phyloP scores from a whole-genome alignment of 75 land plant species.

The Pinus tabuliformis region DNA sequence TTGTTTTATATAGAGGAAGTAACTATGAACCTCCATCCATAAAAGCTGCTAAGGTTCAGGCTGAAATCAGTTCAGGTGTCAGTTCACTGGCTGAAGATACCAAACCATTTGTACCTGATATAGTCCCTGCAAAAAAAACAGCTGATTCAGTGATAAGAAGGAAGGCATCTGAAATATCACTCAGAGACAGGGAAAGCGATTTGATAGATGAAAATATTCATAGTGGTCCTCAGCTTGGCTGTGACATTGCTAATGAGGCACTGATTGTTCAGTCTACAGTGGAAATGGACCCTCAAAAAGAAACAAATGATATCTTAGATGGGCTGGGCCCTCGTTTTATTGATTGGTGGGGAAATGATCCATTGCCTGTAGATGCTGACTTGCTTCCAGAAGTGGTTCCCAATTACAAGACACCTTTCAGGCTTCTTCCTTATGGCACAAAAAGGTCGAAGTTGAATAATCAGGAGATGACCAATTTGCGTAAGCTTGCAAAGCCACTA shows the following conservation, averaged over 20 bases:
- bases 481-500: slow-evolving; percentile 71
- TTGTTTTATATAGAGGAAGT: slow-evolving; percentile 59
- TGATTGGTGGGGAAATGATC: slow-evolving; percentile 88
- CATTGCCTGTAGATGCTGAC: slow-evolving; percentile 95
- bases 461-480: slow-evolving; percentile 75
- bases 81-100: slow-evolving; percentile 10
- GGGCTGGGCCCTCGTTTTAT: slow-evolving; percentile 89
- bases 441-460: slow-evolving; percentile 55
- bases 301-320: slow-evolving; percentile 60
- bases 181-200: neutral
- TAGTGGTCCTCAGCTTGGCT: neutral
- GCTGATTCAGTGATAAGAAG: neutral
- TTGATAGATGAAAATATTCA: slow-evolving; percentile 1
- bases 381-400: slow-evolving; percentile 60
- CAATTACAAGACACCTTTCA: slow-evolving; percentile 76
- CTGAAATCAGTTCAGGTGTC: slow-evolving; percentile 1
- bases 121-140: slow-evolving; percentile 17
- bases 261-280: neutral
- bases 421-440: slow-evolving; percentile 89
- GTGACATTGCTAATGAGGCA: slow-evolving; percentile 4
- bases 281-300: slow-evolving; percentile 18
- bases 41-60: slow-evolving; percentile 15
- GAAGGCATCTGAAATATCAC: slow-evolving; percentile 6
- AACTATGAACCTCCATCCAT: slow-evolving; percentile 25
- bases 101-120: slow-evolving; percentile 43